These are phyloP conservation scores for Termitomyces titanicus DNA, from an alignment of 768 basidiomycete species.

Conservation along the genomic window DNA sequence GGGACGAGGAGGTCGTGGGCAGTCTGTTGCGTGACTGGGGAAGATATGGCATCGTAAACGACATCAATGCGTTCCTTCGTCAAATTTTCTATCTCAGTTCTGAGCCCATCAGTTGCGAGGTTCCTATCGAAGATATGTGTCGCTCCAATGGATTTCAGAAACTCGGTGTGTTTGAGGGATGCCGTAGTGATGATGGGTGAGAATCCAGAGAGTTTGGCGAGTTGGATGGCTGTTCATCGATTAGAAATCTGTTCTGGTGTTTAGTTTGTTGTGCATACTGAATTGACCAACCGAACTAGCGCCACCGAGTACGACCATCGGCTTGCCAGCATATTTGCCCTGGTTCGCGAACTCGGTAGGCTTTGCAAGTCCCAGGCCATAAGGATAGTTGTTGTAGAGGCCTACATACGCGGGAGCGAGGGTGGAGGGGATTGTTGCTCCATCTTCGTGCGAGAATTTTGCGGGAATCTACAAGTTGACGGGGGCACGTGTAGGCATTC, in stretches of 20 bases:
- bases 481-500: too few relatives aligned
- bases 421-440: constrained; percentile 37
- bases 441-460: constrained; percentile 34
- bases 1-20: constrained; percentile 27
- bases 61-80: constrained; percentile 16
- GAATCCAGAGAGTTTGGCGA: constrained; percentile 38
- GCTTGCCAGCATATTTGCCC: constrained; percentile 26
- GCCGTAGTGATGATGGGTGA: constrained; percentile 37
- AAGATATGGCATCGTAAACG: constrained; percentile 24
- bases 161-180: constrained; percentile 27
- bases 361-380: constrained; percentile 23
- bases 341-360: constrained; percentile 21
- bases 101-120: constrained; percentile 11
- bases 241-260: neutral
- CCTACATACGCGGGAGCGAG: constrained; percentile 34
- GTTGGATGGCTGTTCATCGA: constrained; percentile 29
- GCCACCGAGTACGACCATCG: constrained; percentile 29
- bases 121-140: constrained; percentile 32
- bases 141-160: constrained; percentile 32
- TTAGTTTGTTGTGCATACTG: constrained; percentile 10
- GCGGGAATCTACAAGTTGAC: constrained; percentile 28
- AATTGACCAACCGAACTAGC: constrained; percentile 25
- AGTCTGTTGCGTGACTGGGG: constrained; percentile 18
- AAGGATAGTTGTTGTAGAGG: constrained; percentile 28
- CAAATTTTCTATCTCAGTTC: constrained; percentile 20